These are phyloP conservation scores for Apophysomyces variabilis DNA, from an alignment of 371 early-diverging fungal genomes.

Conservation along the genomic window DNA sequence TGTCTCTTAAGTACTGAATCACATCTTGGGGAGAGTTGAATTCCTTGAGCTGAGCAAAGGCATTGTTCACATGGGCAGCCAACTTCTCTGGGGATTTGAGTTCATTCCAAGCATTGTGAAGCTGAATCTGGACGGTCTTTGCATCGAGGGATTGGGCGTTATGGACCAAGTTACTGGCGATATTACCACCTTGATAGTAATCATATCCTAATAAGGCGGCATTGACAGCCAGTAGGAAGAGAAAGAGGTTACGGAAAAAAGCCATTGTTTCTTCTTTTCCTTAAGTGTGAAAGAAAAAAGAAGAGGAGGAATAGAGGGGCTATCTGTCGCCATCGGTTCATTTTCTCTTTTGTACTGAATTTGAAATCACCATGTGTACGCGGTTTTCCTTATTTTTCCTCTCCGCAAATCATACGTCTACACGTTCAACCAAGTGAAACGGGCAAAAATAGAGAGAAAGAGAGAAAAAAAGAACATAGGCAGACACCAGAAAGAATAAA, in stretches of 20 bases:
- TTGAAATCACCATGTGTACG: no score
- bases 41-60: constrained; percentile 63
- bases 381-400: no score
- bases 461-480: no score
- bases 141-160: constrained; percentile 55
- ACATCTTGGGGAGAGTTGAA: constrained; percentile 53
- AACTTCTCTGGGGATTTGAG: constrained; percentile 51
- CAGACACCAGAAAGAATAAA: no score
- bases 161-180: constrained; percentile 59
- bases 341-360: no score
- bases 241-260: constrained; percentile 45
- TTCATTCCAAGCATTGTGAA: constrained; percentile 36
- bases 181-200: constrained; percentile 54
- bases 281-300: not conserved
- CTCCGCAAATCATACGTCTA: no score
- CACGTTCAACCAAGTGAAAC: no score
- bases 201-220: constrained; percentile 48
- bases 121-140: constrained; percentile 44
- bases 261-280: constrained; percentile 27
- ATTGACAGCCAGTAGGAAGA: constrained; percentile 39
- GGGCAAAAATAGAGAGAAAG: no score
- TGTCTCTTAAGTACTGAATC: constrained; percentile 44
- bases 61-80: constrained; percentile 52
- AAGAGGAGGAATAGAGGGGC: not conserved
- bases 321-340: no score